Percentiles rank a stretch among this genome's conserved stretches.
These are phyloP conservation scores for Aspergillus eucalypticola DNA, from an alignment of 2,329 filamentous ascomycete genomes.

Conservation along the genomic window DNA sequence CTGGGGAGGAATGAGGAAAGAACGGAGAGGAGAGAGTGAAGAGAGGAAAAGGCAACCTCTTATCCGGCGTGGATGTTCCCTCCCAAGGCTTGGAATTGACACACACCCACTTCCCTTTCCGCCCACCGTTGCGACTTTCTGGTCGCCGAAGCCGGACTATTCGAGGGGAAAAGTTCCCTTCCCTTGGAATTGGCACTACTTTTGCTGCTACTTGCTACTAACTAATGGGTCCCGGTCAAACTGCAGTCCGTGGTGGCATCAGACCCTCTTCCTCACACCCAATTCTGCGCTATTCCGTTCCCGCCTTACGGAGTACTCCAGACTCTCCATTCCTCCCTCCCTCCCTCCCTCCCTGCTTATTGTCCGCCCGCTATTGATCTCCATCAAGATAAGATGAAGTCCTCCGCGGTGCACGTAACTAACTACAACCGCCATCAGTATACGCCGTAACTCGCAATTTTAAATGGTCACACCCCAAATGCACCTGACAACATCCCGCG, in stretches of 20 bases:
- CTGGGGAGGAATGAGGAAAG: slow-evolving; percentile 13
- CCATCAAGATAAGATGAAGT: too few relatives aligned
- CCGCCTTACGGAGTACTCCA: neutral
- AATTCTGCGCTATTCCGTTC: neutral
- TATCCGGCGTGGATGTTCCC: slow-evolving; percentile 21
- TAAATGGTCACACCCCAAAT: neutral
- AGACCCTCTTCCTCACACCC: neutral
- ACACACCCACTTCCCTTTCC: slow-evolving; percentile 21
- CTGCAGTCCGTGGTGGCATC: neutral
- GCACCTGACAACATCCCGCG: neutral
- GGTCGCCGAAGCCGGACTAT: slow-evolving; percentile 32
- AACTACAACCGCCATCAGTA: too few relatives aligned
- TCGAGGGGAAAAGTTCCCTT: too few relatives aligned
- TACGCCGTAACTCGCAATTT: too few relatives aligned
- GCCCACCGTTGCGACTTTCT: slow-evolving; percentile 18
- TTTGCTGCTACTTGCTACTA: too few relatives aligned
- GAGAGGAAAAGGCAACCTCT: slow-evolving; percentile 13
- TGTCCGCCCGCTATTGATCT: too few relatives aligned
- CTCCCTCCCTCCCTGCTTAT: neutral
- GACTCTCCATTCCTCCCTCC: neutral
- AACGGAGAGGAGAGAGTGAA: slow-evolving; percentile 2
- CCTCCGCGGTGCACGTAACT: too few relatives aligned
- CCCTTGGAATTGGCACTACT: too few relatives aligned
- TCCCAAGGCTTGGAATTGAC: slow-evolving; percentile 10
- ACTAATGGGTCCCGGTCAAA: neutral